Evolutionary conservation across 257 asterid genomes (phyloP), one percentile per base, ranked within the genome.

Genomic region (Nicotiana benthamiana): DNA sequence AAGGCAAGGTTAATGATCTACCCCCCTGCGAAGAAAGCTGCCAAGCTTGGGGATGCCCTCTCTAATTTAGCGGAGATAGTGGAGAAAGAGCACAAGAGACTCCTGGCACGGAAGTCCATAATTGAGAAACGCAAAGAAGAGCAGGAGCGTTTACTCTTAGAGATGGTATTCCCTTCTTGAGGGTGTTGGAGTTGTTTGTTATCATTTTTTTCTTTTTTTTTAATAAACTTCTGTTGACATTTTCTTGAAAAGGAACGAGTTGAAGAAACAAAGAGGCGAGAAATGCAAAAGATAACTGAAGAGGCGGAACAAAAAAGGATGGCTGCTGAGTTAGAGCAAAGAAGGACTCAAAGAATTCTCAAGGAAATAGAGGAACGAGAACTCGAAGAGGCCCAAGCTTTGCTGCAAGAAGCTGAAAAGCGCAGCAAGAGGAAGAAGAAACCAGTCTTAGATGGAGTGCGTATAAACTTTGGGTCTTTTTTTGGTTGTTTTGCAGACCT

Each of bases 81-180:
- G 78, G 97, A 93, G 82, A 94, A 86, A 81, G 97, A 94, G 64
- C 97, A 93, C 92, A 93, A 80, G 82, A 89, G 96, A 75, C 97
- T 94, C 83, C 97, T 94, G 88, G 97, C 97, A 4, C 96, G 96
- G 54, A 91, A 91, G 82, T 88, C 92, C 32, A 86, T 92, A 79
- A 92, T 92, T 52, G 97, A 92, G 85, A 93, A 92, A 80, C 97
- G 98, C 84, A 94, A 94, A 90, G 98, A 94, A 88, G 97, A 94
- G 65, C 98, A 94, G 82, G 98, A 93, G 75, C 94, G 93, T 5
- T 92, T 89, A 43, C 95, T 94, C 80, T 82, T 94, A 80, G 97
- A 93, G 84, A 92, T 85, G 97, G 98, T 89, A 90, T 80, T 26
- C 36, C n/a, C 68, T 62, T 62, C 68, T 62, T 12, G 40, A 62